phyloP scores from a whole-genome alignment of 2,329 filamentous ascomycete species.

The Chaetomium olivaceum region DNA sequence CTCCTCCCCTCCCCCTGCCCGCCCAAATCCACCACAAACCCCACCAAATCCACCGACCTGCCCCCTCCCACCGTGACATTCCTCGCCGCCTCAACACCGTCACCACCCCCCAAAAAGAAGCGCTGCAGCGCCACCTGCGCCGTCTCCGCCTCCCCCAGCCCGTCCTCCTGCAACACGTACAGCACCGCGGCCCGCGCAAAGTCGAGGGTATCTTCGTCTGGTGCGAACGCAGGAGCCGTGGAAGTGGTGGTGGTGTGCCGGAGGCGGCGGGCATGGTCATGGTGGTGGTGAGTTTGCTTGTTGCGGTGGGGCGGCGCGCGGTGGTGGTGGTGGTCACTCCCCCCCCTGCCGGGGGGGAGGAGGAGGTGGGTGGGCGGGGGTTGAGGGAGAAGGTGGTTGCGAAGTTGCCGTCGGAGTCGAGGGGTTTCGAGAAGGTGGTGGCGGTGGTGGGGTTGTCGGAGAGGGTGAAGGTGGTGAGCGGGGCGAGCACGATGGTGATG shows the following conservation, averaged over 20 bases:
- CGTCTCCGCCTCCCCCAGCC: constrained; percentile 50
- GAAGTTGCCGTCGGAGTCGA: constrained; percentile 29
- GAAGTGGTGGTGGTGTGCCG: constrained; percentile 34
- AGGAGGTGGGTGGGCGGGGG: constrained; percentile 9
- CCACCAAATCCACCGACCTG: constrained; percentile 54
- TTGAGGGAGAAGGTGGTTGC: constrained; percentile 36
- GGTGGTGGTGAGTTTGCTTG: constrained; percentile 35
- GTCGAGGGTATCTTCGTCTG: constrained; percentile 60
- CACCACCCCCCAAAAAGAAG: constrained; percentile 52
- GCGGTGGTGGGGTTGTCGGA: constrained; percentile 31
- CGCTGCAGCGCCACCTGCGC: constrained; percentile 57
- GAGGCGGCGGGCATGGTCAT: constrained; percentile 31
- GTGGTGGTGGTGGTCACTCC: background rate
- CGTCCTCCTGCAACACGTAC: constrained; percentile 60
- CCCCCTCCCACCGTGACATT: constrained; percentile 41
- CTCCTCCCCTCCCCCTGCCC: background rate
- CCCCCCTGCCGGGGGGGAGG: no score
- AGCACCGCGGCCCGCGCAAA: constrained; percentile 65
- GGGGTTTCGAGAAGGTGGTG: constrained; percentile 32
- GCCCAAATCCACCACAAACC: constrained; percentile 46
- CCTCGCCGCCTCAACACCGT: constrained; percentile 38
- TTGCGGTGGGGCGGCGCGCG: constrained; percentile 30
- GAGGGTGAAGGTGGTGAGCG: constrained; percentile 40
- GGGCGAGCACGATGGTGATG: constrained; percentile 38
- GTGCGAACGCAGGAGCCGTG: constrained; percentile 50